phyloP scores from a whole-genome alignment of 2,329 filamentous ascomycete species.

The Pyrenophora tritici-repentis region DNA sequence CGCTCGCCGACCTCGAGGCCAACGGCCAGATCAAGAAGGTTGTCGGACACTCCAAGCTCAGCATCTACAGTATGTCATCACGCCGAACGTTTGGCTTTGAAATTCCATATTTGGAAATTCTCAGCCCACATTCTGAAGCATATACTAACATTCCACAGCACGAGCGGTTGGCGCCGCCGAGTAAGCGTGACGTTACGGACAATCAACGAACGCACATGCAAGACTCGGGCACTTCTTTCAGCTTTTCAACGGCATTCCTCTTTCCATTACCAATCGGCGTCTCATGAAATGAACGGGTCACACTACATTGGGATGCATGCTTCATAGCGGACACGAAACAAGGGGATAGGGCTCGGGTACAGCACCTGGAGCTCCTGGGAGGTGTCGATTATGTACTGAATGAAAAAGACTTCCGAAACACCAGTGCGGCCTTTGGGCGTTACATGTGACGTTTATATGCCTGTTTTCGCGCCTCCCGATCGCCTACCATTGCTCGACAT shows the following conservation, averaged over 20 bases:
- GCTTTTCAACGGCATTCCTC: conserved; percentile 42
- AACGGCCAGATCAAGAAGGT: conserved; percentile 98
- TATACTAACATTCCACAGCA: conserved; percentile 35
- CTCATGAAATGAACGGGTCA: conserved; percentile 40
- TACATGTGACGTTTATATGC: no score
- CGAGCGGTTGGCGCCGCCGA: conserved; percentile 46
- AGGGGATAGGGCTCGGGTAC: conserved; percentile 35
- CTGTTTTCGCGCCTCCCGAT: no score
- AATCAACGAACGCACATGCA: conserved; percentile 30
- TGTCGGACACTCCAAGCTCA: conserved; percentile 94
- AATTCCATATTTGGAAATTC: neutral
- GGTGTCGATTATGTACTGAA: conserved; percentile 45
- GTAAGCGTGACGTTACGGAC: conserved; percentile 35
- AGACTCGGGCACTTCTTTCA: conserved; percentile 35
- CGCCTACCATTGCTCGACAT: no score
- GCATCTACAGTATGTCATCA: conserved; percentile 84
- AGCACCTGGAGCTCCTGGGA: conserved; percentile 28
- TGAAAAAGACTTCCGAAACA: conserved; percentile 42
- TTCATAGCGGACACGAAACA: conserved; percentile 41
- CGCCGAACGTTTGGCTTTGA: neutral
- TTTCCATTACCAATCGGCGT: conserved; percentile 45
- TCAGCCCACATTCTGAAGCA: neutral
- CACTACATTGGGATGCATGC: conserved; percentile 35
- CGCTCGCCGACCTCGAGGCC: conserved; percentile 92
- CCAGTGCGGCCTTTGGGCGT: no score